Evolutionary conservation across 805 yeast species (phyloP), one percentile per base, ranked within the genome.

Genomic region (Torulaspora gathmanii): DNA sequence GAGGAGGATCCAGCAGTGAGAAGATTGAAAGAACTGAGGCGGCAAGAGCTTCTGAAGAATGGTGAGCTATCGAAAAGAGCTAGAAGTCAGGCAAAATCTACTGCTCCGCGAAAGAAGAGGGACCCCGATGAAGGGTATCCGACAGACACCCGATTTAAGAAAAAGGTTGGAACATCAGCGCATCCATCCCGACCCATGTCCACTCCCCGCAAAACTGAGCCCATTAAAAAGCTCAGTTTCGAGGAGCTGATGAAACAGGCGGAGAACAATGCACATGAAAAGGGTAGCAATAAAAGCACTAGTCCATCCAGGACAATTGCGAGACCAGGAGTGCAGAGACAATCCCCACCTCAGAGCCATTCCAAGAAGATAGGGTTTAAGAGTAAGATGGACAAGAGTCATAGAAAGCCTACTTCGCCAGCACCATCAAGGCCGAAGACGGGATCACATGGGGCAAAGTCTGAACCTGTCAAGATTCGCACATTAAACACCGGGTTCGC

Each of bases 1-100:
- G 60, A 65, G 17, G 70, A 74, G 4, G 91, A 84, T 57, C 88
- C 90, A 0, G 87, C 87, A 3, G 86, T 84, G 7, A 79, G 78
- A 29, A 64, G 83, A 46, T 65, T 84, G 30, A 84, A 84, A 52
- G 89, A 82, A 46, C 78, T 81, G 2, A 69, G 91, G 57, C 69
- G 78, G 48, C 64, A 70, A 33, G 88, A 84, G 50, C 70, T 66
- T 31, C 76, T 76, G 29, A 63, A 60, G 42, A 64, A 58, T 36
- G 62, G 60, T 16, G 69, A 68, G 34, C 62, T 68, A 42, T 70
- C 69, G 38, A 55, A 57, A 26, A 69, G 70, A 45, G 55, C 40
- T 8, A 45, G 38, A 12, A 37, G 40, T 23, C 37, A 33, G 40
- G 30, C 41, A 15, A 47, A 39, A 23, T 33, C 37, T 20, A 26